Percentiles rank a stretch among this genome's conserved stretches.
These are phyloP conservation scores for Echites panduratus DNA, from an alignment of 257 asterid genomes.

Conservation along the genomic window DNA sequence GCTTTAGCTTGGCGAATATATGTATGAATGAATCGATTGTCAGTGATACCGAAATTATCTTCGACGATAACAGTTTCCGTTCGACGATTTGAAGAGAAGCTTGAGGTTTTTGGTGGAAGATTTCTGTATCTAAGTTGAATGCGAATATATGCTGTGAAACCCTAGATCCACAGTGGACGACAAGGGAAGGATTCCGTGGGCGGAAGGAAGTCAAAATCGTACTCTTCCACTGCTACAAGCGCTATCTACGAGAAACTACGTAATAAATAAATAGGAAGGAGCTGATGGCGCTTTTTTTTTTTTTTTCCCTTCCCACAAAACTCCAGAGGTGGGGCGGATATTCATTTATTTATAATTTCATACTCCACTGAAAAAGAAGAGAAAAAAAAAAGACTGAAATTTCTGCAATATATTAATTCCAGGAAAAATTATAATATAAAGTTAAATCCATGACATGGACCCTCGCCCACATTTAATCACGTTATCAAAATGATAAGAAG, in stretches of 20 bases:
- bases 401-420: too few relatives aligned
- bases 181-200: background rate
- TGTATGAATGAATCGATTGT: conserved; percentile 16
- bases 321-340: background rate
- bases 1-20: background rate
- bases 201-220: conserved; percentile 1
- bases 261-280: background rate
- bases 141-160: conserved; percentile 23
- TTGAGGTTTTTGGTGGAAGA: background rate
- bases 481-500: too few relatives aligned
- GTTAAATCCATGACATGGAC: too few relatives aligned
- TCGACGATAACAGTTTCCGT: conserved; percentile 4
- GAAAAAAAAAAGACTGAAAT: too few relatives aligned
- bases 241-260: background rate
- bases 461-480: too few relatives aligned
- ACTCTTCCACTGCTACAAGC: background rate
- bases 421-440: too few relatives aligned
- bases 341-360: too few relatives aligned
- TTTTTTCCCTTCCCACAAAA: background rate
- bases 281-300: background rate
- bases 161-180: conserved; percentile 49
- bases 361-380: too few relatives aligned
- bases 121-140: background rate
- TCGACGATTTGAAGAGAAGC: background rate
- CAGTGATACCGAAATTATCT: conserved; percentile 28